Evolutionary conservation across 495 filamentous ascomycete species (phyloP).

Genomic region (Trichoderma parareesei): DNA sequence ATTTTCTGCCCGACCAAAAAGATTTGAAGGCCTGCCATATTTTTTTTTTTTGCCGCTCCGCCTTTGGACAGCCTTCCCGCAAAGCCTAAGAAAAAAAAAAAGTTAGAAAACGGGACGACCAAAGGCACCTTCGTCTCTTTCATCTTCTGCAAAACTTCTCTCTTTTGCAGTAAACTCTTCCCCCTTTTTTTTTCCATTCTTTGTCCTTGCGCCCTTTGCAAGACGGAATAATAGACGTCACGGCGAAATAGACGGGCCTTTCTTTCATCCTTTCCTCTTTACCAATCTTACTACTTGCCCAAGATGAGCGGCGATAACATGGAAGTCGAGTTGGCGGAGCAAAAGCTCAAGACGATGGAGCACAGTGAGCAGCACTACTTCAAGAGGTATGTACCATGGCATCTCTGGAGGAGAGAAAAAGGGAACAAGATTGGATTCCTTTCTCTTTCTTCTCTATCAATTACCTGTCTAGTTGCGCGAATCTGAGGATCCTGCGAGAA

Average conservation of each 20-base stretch:
- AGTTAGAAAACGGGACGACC: neutral
- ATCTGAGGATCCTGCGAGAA: conserved; percentile 2
- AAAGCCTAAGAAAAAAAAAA: neutral
- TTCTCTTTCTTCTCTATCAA: neutral
- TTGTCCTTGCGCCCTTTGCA: neutral
- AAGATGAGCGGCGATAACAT: conserved; percentile 34
- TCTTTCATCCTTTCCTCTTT: neutral
- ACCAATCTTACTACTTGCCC: neutral
- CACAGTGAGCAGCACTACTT: conserved; percentile 96
- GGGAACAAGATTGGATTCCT: too few relatives aligned
- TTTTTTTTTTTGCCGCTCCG: neutral
- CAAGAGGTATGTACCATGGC: conserved; percentile 62
- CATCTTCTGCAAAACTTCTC: neutral
- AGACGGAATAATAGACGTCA: neutral
- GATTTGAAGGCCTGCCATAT: too few relatives aligned
- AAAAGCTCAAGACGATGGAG: conserved; percentile 54
- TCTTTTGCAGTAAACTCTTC: neutral
- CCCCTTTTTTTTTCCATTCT: neutral
- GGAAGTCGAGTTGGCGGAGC: conserved; percentile 42
- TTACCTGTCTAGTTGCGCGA: neutral
- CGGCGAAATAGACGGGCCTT: neutral
- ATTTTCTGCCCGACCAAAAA: conserved; percentile 6
- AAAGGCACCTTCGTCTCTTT: neutral
- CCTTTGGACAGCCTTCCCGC: neutral
- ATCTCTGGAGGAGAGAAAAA: neutral